A percentile compares a stretch with the other conserved stretches of the same genome.
phyloP scores from a whole-genome alignment of 2,329 filamentous ascomycete genomes.

The Neofusicoccum ribis region DNA sequence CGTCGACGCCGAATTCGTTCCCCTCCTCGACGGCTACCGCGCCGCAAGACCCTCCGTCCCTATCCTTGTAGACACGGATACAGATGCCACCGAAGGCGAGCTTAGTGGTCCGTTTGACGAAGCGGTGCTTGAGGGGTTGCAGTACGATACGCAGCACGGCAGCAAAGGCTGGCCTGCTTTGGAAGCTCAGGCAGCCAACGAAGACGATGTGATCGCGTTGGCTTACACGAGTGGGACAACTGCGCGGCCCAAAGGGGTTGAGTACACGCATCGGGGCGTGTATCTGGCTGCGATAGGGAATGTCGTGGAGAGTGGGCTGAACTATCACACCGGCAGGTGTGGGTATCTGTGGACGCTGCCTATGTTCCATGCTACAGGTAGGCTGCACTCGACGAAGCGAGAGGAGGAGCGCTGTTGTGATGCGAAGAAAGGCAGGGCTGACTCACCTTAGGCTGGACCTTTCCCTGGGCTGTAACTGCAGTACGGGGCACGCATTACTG shows the following conservation, averaged over 20 bases:
- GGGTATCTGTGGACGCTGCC: conserved; percentile 90
- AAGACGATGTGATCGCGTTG: conserved; percentile 80
- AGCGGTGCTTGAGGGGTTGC: conserved; percentile 77
- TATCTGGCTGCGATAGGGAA: conserved; percentile 86
- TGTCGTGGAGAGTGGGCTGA: conserved; percentile 84
- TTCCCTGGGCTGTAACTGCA: conserved; percentile 89
- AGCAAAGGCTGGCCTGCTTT: conserved; percentile 75
- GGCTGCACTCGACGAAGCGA: not conserved
- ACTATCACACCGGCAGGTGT: conserved; percentile 66
- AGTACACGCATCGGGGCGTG: conserved; percentile 83
- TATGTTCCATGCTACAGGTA: conserved; percentile 71
- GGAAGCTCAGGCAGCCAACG: conserved; percentile 67
- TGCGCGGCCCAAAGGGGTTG: conserved; percentile 85
- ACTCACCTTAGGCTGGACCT: conserved; percentile 65
- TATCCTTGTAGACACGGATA: conserved; percentile 81
- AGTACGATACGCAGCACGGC: conserved; percentile 67
- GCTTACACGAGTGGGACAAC: conserved; percentile 96
- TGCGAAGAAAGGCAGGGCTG: conserved; percentile 24
- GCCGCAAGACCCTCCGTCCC: conserved; percentile 62
- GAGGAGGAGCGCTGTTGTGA: too few species aligned
- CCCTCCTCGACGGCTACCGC: conserved; percentile 67
- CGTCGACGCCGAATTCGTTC: conserved; percentile 77
- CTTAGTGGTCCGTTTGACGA: conserved; percentile 79
- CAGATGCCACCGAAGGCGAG: conserved; percentile 72
- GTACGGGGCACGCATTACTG: conserved; percentile 95